These are phyloP conservation scores for Myxozyma geophila DNA, from an alignment of 805 yeast species.

Conservation along the genomic window DNA sequence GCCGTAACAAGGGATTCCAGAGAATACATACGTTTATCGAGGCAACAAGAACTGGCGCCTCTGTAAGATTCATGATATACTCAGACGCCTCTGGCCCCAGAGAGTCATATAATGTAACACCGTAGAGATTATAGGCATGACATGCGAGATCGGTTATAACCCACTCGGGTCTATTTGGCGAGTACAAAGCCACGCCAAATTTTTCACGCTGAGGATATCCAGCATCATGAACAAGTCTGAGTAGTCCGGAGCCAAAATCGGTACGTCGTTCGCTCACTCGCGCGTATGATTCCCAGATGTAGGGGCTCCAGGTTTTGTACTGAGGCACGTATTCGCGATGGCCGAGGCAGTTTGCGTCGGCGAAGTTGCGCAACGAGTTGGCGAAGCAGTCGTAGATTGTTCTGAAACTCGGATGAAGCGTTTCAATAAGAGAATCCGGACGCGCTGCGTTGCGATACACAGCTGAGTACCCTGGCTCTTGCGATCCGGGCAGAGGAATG, in stretches of 20 bases:
- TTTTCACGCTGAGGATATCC: constrained; percentile 45
- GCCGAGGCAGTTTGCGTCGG: constrained; percentile 47
- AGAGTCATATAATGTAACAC: constrained; percentile 60
- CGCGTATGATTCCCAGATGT: constrained; percentile 52
- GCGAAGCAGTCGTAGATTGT: constrained; percentile 32
- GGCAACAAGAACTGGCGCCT: constrained; percentile 63
- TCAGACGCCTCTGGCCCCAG: constrained; percentile 64
- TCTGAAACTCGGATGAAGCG: constrained; percentile 33
- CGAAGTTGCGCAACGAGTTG: constrained; percentile 19
- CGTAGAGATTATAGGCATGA: constrained; percentile 57
- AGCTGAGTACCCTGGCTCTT: constrained; percentile 55
- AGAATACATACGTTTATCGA: constrained; percentile 49
- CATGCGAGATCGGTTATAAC: constrained; percentile 69
- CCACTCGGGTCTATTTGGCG: constrained; percentile 72
- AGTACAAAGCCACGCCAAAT: constrained; percentile 61
- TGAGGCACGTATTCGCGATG: constrained; percentile 45
- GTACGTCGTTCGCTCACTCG: constrained; percentile 52
- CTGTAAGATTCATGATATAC: constrained; percentile 64
- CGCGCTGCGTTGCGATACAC: constrained; percentile 54
- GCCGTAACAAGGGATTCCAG: neutral
- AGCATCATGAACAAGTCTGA: constrained; percentile 46
- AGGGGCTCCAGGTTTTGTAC: constrained; percentile 51
- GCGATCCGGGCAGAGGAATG: constrained; percentile 49
- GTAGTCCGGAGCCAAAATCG: constrained; percentile 61
- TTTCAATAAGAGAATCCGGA: constrained; percentile 42